phyloP scores from a whole-genome alignment of 1,139 yeast species.

The Debaryomyces nepalensis region DNA sequence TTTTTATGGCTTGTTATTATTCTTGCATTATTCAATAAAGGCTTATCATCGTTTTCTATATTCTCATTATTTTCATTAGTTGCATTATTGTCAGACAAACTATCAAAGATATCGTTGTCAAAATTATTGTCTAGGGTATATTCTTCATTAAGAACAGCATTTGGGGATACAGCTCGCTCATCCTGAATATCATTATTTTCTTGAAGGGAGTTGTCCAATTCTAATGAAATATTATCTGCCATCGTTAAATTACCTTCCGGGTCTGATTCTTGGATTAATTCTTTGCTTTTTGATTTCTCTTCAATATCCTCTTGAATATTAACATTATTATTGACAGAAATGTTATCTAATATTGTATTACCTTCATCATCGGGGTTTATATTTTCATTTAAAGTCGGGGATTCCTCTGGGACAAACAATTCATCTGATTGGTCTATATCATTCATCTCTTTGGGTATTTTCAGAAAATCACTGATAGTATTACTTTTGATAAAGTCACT shows the following conservation, averaged over 20 bases:
- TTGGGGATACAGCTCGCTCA: constrained; percentile 12
- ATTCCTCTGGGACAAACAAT: not conserved
- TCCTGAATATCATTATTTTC: not conserved
- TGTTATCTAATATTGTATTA: not conserved
- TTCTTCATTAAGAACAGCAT: constrained; percentile 26
- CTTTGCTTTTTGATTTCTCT: not conserved
- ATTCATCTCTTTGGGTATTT: not conserved
- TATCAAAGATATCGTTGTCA: constrained; percentile 7
- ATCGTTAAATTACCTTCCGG: not conserved
- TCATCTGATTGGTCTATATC: not conserved
- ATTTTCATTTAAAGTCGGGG: not conserved
- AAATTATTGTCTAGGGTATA: constrained; percentile 22
- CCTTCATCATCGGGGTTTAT: not conserved
- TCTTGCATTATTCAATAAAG: not conserved
- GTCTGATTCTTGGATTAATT: no score
- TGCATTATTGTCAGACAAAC: no score
- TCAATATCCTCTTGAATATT: not conserved
- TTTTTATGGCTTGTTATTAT: not conserved
- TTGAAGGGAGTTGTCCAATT: not conserved
- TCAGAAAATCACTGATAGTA: not conserved
- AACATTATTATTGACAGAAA: not conserved
- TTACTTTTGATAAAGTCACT: not conserved
- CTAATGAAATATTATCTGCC: not conserved
- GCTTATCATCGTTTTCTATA: not conserved
- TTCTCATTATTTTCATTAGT: constrained; percentile 1